Conservation (phyloP, 768 basidiomycete genomes). For the Pleurotus salmoneostramineus region DNA sequence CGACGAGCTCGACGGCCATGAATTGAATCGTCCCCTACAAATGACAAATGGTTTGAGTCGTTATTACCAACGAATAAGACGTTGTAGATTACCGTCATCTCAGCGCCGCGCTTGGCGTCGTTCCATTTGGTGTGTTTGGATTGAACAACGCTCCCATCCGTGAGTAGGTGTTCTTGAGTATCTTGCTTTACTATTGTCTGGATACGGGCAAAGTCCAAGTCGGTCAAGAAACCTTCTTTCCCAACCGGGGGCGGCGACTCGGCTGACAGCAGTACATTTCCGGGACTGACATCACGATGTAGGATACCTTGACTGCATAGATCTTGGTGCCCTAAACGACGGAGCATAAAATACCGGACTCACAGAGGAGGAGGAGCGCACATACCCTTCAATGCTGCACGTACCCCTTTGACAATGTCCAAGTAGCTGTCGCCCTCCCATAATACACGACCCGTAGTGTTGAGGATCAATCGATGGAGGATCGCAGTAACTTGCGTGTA, state of each 20-base stretch:
- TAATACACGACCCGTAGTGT: constrained; percentile 14
- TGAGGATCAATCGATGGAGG: constrained; percentile 15
- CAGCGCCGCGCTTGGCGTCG: constrained; percentile 12
- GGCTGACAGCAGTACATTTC: constrained; percentile 25
- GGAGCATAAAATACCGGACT: neutral
- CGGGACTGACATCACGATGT: constrained; percentile 28
- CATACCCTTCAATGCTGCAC: constrained; percentile 14
- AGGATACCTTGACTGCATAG: constrained; percentile 20
- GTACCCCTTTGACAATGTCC: constrained; percentile 14
- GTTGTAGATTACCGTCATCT: constrained; percentile 13
- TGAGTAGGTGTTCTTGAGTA: neutral
- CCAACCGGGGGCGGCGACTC: neutral
- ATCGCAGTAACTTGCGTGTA: constrained; percentile 5
- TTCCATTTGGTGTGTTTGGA: constrained; percentile 2
- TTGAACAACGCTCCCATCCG: neutral
- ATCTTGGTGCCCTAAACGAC: constrained; percentile 16
- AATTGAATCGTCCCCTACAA: constrained; percentile 19
- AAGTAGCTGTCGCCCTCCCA: constrained; percentile 15
- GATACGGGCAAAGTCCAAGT: constrained; percentile 23
- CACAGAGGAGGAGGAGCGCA: constrained; percentile 1
- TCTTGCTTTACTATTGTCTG: neutral
- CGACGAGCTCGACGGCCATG: constrained; percentile 14
- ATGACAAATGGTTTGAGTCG: neutral
- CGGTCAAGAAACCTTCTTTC: constrained; percentile 23
- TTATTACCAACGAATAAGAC: neutral